Evolutionary conservation across 2,329 filamentous ascomycete genomes (phyloP).

Genomic region (Thermoascus crustaceus): DNA sequence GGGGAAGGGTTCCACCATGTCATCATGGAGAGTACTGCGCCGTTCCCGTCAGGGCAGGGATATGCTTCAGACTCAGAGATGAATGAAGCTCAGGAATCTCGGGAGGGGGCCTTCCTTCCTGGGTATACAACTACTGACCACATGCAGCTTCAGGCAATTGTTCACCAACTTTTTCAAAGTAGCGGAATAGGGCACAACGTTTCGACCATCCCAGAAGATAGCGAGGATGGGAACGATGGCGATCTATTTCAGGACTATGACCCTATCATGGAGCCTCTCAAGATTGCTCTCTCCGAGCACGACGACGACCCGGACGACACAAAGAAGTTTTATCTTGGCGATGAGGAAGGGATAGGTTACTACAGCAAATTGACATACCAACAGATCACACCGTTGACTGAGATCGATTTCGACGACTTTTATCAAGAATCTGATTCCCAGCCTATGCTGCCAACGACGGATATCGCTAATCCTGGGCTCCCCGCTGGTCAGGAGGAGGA

Average conservation of each 20-base stretch:
- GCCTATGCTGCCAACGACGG: conserved; percentile 9
- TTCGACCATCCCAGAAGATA: conserved; percentile 13
- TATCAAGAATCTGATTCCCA: conserved; percentile 17
- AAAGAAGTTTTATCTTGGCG: conserved; percentile 25
- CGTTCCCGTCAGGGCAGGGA: not conserved
- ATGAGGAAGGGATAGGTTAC: conserved; percentile 14
- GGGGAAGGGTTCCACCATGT: not conserved
- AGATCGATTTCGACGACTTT: conserved; percentile 25
- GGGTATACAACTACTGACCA: no score
- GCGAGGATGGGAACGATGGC: conserved; percentile 12
- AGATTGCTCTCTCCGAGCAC: conserved; percentile 4
- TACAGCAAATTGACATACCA: not conserved
- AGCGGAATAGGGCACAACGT: not conserved
- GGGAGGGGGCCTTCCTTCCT: no score
- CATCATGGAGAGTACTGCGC: not conserved
- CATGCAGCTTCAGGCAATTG: no score
- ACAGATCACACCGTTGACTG: conserved; percentile 8
- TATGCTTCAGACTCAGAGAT: not conserved
- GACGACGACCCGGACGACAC: conserved; percentile 26
- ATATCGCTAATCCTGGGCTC: conserved; percentile 2
- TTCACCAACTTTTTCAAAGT: no score
- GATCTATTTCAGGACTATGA: conserved; percentile 21
- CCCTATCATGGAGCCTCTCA: conserved; percentile 10
- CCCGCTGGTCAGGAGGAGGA: not conserved
- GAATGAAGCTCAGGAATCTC: not conserved